These are phyloP conservation scores for Malus fusca DNA, from an alignment of 306 rosid species.

Conservation along the genomic window DNA sequence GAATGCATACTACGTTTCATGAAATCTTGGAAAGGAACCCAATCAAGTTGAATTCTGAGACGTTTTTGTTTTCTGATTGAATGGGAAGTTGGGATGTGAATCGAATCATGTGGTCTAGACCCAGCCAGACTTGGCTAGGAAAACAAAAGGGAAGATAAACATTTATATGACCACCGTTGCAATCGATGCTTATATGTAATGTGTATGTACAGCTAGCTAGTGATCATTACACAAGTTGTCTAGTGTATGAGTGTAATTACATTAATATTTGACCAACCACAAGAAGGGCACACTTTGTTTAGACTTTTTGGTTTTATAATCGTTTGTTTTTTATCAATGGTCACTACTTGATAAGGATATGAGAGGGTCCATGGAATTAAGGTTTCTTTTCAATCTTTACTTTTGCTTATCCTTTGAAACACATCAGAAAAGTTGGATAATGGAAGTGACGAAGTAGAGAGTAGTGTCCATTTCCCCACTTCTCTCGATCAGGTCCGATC, in stretches of 20 bases:
- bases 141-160: background rate
- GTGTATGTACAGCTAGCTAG: background rate
- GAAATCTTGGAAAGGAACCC: background rate
- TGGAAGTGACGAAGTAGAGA: slow-evolving; percentile 19
- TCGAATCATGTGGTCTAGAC: background rate
- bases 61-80: background rate
- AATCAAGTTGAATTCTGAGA: background rate
- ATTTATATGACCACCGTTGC: background rate
- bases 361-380: background rate
- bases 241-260: background rate
- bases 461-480: slow-evolving; percentile 24
- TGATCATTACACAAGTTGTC: background rate
- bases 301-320: slow-evolving; percentile 17
- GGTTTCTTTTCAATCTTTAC: background rate
- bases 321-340: slow-evolving; percentile 14
- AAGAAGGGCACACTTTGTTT: slow-evolving; percentile 9
- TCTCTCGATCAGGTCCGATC: background rate
- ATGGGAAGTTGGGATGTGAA: background rate
- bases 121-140: background rate
- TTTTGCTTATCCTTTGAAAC: slow-evolving; percentile 25
- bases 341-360: slow-evolving; percentile 1
- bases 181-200: background rate
- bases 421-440: background rate
- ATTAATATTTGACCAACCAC: background rate
- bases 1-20: background rate